A percentile compares a stretch with the other conserved stretches of the same genome.
Conservation (phyloP, 108 stramenopile genomes). For the Hondaea fermentalgiana region DNA sequence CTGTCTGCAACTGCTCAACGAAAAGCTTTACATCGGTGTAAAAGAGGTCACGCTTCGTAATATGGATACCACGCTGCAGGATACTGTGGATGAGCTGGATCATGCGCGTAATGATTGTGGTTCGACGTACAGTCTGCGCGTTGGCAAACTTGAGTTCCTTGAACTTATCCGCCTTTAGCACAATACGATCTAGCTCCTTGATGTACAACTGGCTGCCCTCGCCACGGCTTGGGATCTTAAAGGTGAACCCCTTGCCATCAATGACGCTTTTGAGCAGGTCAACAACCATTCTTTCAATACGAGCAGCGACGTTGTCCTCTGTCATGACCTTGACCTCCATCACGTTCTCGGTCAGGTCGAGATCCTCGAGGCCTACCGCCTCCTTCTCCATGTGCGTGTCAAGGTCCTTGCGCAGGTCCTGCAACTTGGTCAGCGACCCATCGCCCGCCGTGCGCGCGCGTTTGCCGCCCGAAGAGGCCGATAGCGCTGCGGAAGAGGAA, state of each 20-base stretch:
- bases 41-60: slow-evolving; percentile 96
- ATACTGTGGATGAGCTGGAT: slow-evolving; percentile 86
- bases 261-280: slow-evolving; percentile 35
- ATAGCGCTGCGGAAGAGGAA: too few species aligned
- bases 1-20: slow-evolving; percentile 80
- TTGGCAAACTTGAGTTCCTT: slow-evolving; percentile 58
- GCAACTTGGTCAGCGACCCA: not conserved
- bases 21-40: slow-evolving; percentile 93
- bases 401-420: not conserved
- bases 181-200: slow-evolving; percentile 70
- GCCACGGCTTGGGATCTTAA: slow-evolving; percentile 70
- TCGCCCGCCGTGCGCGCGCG: too few species aligned
- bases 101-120: slow-evolving; percentile 84
- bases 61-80: slow-evolving; percentile 79
- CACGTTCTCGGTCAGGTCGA: slow-evolving; percentile 29
- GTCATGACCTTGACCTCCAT: slow-evolving; percentile 25
- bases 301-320: not conserved
- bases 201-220: slow-evolving; percentile 80
- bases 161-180: slow-evolving; percentile 11
- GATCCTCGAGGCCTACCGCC: slow-evolving; percentile 20
- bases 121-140: slow-evolving; percentile 69
- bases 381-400: not conserved
- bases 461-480: too few species aligned
- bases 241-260: slow-evolving; percentile 54
- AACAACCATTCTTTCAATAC: slow-evolving; percentile 34